These are phyloP conservation scores for Lachancea cidri DNA, from an alignment of 805 yeast genomes.

Conservation along the genomic window DNA sequence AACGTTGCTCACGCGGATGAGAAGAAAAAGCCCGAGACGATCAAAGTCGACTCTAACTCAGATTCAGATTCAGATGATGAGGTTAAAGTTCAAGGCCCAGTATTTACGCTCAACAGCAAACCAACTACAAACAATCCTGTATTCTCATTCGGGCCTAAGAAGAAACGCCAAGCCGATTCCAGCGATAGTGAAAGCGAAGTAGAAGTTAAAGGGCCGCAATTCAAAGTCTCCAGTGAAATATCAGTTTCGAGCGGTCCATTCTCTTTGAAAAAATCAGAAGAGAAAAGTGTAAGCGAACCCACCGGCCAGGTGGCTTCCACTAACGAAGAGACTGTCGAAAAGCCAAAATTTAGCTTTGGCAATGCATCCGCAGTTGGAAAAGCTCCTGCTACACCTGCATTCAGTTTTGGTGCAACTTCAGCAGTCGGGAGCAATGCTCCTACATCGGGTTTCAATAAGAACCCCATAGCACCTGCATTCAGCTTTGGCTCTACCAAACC, in stretches of 20 bases:
- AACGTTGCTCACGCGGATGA: not conserved
- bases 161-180: slow-evolving; percentile 19
- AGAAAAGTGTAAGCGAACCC: not conserved
- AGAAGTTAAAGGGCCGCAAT: slow-evolving; percentile 37
- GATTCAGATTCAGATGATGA: slow-evolving; percentile 53
- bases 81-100: slow-evolving; percentile 68
- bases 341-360: slow-evolving; percentile 27
- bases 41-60: not conserved
- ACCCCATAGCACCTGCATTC: slow-evolving; percentile 17
- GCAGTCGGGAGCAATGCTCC: no score
- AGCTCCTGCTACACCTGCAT: slow-evolving; percentile 14
- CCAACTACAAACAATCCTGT: slow-evolving; percentile 49
- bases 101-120: slow-evolving; percentile 44
- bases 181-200: slow-evolving; percentile 32
- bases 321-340: not conserved
- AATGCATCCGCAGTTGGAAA: slow-evolving; percentile 2
- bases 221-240: slow-evolving; percentile 20
- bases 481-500: slow-evolving; percentile 14
- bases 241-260: slow-evolving; percentile 1
- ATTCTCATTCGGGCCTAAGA: slow-evolving; percentile 39
- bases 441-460: slow-evolving; percentile 20
- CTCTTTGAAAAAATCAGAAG: not conserved
- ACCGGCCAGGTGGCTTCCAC: not conserved
- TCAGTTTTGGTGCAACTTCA: slow-evolving; percentile 18
- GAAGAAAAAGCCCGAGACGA: not conserved